These are phyloP conservation scores for Alloteropsis semialata DNA, from an alignment of 176 grass and related monocot species.

Conservation along the genomic window DNA sequence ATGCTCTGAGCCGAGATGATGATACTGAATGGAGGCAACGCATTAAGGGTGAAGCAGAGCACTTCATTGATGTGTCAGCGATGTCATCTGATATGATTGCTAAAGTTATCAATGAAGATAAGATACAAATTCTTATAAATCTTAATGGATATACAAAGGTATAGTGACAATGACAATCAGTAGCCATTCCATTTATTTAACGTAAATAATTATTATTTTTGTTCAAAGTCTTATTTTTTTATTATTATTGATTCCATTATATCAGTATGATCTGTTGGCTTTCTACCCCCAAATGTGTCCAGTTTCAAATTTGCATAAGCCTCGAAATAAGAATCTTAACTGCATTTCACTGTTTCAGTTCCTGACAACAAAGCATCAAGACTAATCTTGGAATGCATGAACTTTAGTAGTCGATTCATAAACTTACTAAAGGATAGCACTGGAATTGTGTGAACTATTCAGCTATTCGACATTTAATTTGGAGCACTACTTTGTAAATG, in stretches of 20 bases:
- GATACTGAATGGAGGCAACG: constrained; percentile 3
- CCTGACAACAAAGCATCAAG: not conserved
- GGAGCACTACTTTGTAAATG: not conserved
- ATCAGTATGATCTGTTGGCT: not conserved
- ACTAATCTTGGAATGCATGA: not conserved
- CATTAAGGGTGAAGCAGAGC: not conserved
- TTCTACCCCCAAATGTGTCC: not conserved
- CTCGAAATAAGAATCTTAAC: not conserved
- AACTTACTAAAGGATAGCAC: not conserved
- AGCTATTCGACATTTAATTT: not conserved
- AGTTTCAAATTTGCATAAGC: not conserved
- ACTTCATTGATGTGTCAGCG: constrained; percentile 7
- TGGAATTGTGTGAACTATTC: not conserved
- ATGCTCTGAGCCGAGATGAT: constrained; percentile 3
- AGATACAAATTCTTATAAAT: constrained; percentile 7
- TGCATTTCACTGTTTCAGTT: not conserved
- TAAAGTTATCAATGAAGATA: constrained; percentile 6
- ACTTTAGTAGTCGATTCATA: not conserved
- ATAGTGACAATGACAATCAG: not conserved
- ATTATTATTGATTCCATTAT: not conserved
- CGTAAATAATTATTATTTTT: not conserved
- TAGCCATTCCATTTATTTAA: not conserved
- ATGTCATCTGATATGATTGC: constrained; percentile 8
- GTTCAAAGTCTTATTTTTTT: not conserved
- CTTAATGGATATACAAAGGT: constrained; percentile 7